Evolutionary conservation across 2,329 filamentous ascomycete species (phyloP), one percentile per base, ranked within the genome.

Genomic region (Hymenoscyphus fructigenus): DNA sequence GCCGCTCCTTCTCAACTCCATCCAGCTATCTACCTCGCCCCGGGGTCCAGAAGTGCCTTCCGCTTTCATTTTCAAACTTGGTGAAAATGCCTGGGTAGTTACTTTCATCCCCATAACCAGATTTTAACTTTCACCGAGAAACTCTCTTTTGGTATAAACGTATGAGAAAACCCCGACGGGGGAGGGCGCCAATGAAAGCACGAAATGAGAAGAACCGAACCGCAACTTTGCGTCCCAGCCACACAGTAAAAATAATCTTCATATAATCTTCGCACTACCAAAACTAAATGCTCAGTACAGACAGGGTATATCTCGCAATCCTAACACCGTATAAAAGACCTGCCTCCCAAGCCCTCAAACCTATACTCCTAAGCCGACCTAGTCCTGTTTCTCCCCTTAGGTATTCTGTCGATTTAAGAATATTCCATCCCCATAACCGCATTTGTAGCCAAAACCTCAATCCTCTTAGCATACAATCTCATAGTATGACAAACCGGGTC

Each of bases 401-500:
- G 7, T 26, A 20, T 9, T 23, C n/a, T 23, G 44, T 26, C 44
- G 44, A 50, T 9, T 23, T 23, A 23, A 50, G n/a, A 50, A 23
- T 23, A 12, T 50, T 50, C 44, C 44, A 50, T 26, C 59, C 76
- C 77, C 61, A 78, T 89, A 12, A 90, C 87, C 12, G 89, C 91
- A 65, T 83, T 86, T 1, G 88, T 87, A 12, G 91, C 91, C 63
- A 96, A 77, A 3, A 81, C 79, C 75, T 95, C 89, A 56, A 96
- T 85, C 61, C 92, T 79, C 23, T 83, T 84, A 15, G 86, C 85
- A 77, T 96, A 96, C 23, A 95, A 74, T 65, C 81, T 85, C 92
- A 96, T 96, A 70, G 88, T 82, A 78, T 96, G 92, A 75, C 88
- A 90, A 55, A 92, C 80, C 0, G 91, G 90, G 75, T 96, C 92